Conservation (phyloP, 805 yeast species). For the Ogataea zsoltii region DNA sequence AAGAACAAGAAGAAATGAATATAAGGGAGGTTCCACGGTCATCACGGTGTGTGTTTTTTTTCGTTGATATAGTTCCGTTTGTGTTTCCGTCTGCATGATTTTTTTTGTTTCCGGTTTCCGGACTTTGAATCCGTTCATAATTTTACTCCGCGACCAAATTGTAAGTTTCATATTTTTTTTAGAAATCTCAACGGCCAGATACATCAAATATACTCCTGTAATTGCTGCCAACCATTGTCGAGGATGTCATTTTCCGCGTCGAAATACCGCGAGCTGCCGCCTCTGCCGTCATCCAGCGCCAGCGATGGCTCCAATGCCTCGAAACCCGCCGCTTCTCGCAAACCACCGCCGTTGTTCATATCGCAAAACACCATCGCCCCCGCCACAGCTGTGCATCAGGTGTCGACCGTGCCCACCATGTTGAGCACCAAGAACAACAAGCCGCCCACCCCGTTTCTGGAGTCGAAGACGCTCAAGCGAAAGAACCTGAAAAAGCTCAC, state of each 20-base stretch:
- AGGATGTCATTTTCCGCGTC: constrained; percentile 9
- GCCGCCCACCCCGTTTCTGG: constrained; percentile 23
- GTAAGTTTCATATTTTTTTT: background rate
- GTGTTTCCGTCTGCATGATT: background rate
- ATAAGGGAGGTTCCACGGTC: background rate
- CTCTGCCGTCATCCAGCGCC: constrained; percentile 12
- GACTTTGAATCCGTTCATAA: background rate
- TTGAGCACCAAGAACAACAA: constrained; percentile 8
- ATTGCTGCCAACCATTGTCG: too few species aligned
- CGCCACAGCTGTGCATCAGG: constrained; percentile 9
- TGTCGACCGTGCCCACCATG: background rate
- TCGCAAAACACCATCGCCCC: background rate
- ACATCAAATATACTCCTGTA: too few species aligned
- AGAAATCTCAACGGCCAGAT: constrained; percentile 1
- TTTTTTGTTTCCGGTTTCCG: background rate
- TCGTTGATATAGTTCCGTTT: background rate
- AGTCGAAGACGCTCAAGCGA: constrained; percentile 49
- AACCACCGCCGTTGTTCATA: constrained; percentile 14
- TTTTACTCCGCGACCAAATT: background rate
- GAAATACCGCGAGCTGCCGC: constrained; percentile 23
- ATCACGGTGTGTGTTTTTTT: background rate
- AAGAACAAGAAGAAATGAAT: constrained; percentile 10
- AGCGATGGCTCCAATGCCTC: constrained; percentile 1
- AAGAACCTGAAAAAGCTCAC: constrained; percentile 60
- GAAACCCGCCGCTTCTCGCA: constrained; percentile 12